Percentiles rank a stretch among this genome's conserved stretches.
Evolutionary conservation across 129 eudicot genomes (phyloP).

Genomic region (Lactuca sativa): DNA sequence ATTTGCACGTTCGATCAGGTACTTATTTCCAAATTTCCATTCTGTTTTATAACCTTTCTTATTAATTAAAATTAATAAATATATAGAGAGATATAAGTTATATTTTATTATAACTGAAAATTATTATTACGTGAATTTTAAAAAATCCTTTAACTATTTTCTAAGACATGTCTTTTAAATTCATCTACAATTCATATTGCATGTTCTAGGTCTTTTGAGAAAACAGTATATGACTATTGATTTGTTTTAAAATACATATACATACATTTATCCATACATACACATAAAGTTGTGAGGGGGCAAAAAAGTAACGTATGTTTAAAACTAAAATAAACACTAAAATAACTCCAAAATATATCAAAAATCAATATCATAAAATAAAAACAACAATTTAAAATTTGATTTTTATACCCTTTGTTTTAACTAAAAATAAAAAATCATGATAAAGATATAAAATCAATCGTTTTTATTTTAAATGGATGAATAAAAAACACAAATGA

Average conservation of each 20-base stretch:
- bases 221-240: not conserved
- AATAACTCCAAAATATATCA: no score
- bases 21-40: conserved; percentile 14
- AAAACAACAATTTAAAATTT: no score
- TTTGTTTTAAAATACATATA: not conserved
- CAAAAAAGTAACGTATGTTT: no score
- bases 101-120: no score
- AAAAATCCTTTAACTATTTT: not conserved
- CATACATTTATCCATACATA: not conserved
- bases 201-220: not conserved
- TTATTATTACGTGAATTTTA: not conserved
- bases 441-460: no score
- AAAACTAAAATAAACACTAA: no score
- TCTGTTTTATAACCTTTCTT: conserved; percentile 10
- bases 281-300: not conserved
- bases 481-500: no score
- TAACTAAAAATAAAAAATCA: no score
- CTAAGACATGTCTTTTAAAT: conserved; percentile 2
- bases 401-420: no score
- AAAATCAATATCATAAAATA: not conserved
- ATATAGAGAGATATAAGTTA: not conserved
- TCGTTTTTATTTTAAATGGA: no score
- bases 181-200: not conserved
- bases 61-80: not conserved
- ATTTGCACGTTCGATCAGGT: conserved; percentile 28